These are phyloP conservation scores for Pisolithus tinctorius DNA, from an alignment of 768 basidiomycete genomes.

Conservation along the genomic window DNA sequence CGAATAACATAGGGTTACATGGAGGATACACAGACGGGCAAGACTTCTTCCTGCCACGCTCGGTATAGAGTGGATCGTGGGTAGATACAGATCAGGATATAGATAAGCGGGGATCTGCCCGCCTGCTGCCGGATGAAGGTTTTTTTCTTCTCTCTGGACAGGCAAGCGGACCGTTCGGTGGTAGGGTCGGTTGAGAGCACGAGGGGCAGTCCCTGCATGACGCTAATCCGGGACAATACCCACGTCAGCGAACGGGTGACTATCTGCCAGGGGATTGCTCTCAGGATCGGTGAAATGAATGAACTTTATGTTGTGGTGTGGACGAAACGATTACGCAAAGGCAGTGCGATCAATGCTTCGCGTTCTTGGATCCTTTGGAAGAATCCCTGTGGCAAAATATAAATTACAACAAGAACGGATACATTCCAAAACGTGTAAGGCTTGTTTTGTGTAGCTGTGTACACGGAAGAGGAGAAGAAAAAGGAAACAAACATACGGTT, in stretches of 20 bases:
- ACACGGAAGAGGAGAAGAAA: neutral
- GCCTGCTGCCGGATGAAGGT: too few species aligned
- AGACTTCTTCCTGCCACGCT: neutral
- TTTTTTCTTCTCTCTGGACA: too few species aligned
- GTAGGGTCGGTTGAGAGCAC: neutral
- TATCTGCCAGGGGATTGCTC: neutral
- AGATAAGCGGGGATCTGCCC: too few species aligned
- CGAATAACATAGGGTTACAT: neutral
- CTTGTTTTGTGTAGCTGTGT: neutral
- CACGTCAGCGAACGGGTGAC: neutral
- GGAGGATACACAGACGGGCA: neutral
- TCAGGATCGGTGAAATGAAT: neutral
- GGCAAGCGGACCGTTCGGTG: too few species aligned
- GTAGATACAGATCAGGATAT: too few species aligned
- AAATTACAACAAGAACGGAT: neutral
- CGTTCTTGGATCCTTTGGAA: constrained; percentile 11
- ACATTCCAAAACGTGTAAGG: neutral
- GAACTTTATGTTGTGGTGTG: neutral
- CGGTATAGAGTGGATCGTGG: too few species aligned
- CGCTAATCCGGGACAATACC: neutral
- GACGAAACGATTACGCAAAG: neutral
- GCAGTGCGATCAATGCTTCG: constrained; percentile 12
- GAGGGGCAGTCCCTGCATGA: neutral
- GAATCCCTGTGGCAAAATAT: constrained; percentile 12
- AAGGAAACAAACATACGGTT: constrained; percentile 15